phyloP scores from a whole-genome alignment of 108 stramenopile genomes.

The Nannochloropsis granulata region DNA sequence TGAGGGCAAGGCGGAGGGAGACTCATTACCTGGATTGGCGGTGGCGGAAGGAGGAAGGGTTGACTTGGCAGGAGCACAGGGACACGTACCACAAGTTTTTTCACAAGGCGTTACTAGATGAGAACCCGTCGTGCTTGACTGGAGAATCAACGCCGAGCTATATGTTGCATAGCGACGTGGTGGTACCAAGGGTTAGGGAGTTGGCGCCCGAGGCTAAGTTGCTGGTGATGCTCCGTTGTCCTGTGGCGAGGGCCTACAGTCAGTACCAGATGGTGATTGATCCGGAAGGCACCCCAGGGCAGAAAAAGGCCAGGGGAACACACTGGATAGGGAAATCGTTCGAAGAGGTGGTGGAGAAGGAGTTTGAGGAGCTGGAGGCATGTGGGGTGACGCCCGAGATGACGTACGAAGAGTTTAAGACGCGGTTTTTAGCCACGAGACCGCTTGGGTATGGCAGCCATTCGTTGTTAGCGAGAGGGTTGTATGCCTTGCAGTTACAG shows the following conservation, averaged over 20 bases:
- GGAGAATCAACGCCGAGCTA: constrained; percentile 93
- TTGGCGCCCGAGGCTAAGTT: constrained; percentile 34
- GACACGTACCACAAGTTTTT: constrained; percentile 51
- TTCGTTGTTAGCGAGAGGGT: constrained; percentile 62
- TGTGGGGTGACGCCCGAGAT: neutral
- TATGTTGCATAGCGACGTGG: constrained; percentile 54
- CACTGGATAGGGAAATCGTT: constrained; percentile 57
- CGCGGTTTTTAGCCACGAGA: constrained; percentile 33
- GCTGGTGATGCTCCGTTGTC: constrained; percentile 83
- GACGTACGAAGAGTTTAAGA: constrained; percentile 36
- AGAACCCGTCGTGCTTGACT: constrained; percentile 56
- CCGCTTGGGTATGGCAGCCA: constrained; percentile 55
- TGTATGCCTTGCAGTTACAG: constrained; percentile 77
- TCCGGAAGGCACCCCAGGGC: constrained; percentile 54
- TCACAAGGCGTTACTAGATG: constrained; percentile 45
- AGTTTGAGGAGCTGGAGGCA: constrained; percentile 36
- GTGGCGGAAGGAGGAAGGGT: constrained; percentile 44
- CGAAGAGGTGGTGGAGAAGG: constrained; percentile 58
- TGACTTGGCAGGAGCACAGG: constrained; percentile 1
- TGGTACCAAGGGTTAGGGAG: constrained; percentile 61
- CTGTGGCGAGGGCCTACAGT: constrained; percentile 64
- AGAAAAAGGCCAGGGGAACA: constrained; percentile 53
- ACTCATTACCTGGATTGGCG: constrained; percentile 94
- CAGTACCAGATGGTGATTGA: constrained; percentile 90
- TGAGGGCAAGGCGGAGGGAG: constrained; percentile 63